Conservation (phyloP, 192 early-diverging fungal genomes). For the Coemansia sp. region DNA sequence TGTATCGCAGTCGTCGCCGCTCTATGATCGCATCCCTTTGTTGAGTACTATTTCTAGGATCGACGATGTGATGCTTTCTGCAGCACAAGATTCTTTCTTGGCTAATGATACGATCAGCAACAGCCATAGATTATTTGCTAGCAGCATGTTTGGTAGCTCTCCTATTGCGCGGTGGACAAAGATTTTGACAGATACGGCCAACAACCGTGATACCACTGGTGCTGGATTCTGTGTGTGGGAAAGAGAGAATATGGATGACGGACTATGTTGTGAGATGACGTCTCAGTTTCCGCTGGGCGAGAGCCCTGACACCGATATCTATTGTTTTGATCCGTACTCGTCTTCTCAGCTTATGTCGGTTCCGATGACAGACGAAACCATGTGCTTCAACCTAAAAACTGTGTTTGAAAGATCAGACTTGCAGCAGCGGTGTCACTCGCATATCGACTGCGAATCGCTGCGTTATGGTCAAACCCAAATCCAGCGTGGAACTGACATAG, state of each 20-base stretch:
- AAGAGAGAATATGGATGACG: conserved; percentile 34
- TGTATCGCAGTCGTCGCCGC: conserved; percentile 23
- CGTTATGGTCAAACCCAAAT: background rate
- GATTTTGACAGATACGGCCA: conserved; percentile 19
- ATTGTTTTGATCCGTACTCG: conserved; percentile 34
- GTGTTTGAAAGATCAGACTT: conserved; percentile 16
- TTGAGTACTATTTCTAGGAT: conserved; percentile 24
- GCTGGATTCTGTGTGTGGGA: conserved; percentile 24
- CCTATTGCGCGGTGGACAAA: conserved; percentile 34
- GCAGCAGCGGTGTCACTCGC: conserved; percentile 15
- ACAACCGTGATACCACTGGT: conserved; percentile 16
- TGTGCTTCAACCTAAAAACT: conserved; percentile 36
- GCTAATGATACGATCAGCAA: background rate
- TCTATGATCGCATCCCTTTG: conserved; percentile 26
- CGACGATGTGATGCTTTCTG: conserved; percentile 27
- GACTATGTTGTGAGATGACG: conserved; percentile 51
- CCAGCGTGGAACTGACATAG: background rate
- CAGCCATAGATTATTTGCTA: too few relatives aligned
- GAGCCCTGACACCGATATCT: conserved; percentile 39
- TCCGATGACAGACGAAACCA: background rate
- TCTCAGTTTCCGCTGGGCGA: conserved; percentile 34
- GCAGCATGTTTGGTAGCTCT: conserved; percentile 4
- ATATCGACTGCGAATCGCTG: conserved; percentile 16
- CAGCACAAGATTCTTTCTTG: background rate
- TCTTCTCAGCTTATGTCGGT: background rate